Base-by-base conservation (phyloP, 2,329 filamentous ascomycete genomes). In the Penicillium corylophilum region DNA sequence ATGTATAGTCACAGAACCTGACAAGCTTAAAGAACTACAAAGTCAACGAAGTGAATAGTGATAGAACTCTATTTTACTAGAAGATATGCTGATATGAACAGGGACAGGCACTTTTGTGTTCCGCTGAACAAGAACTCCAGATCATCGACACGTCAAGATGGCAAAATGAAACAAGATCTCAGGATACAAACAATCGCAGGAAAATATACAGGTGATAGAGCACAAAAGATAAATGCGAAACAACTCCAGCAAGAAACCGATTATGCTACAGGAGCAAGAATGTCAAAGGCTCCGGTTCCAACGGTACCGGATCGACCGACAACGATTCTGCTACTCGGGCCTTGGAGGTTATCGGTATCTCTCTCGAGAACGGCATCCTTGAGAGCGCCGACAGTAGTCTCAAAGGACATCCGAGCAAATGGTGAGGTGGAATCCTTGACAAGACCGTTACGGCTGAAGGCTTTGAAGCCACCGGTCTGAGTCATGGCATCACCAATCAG, bases 381-480 rank as follows among this genome's bases (percentile, higher is more conserved):
- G 65, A 99, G 79, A 78, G 96, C 96, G 1, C 88, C 87, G 35
- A 97, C 82, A 2, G 94, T 99, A 4, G 94, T 99, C 81, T 99
- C 94, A 76, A 97, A 99, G 71, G 90, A 95, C 93, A 97, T 97
- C 81, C 97, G 97, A 74, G 94, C 93, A 63, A 99, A 93, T 0
- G 94, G 91, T 60, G 87, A 92, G 24, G 93, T 87, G 65, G 90
- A 92, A 59, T 89, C 86, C 67, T 85, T 86, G 54, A 77, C 73
- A 36, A 99, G 78, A 1, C 93, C 94, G 68, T 89, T 95, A 44
- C 94, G 88, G 74, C 90, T 96, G 77, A 99, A 99, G 1, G 94
- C 87, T 43, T 86, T 88, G 76, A 95, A 99, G 1, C 84, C 86
- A 60, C 94, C 94, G 53, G 86, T 87, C 47, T 93, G 83, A n/a